A percentile compares a stretch with the other conserved stretches of the same genome.
These are phyloP conservation scores for Schizosaccharomyces octosporus DNA, from an alignment of 805 yeast genomes.

Conservation along the genomic window DNA sequence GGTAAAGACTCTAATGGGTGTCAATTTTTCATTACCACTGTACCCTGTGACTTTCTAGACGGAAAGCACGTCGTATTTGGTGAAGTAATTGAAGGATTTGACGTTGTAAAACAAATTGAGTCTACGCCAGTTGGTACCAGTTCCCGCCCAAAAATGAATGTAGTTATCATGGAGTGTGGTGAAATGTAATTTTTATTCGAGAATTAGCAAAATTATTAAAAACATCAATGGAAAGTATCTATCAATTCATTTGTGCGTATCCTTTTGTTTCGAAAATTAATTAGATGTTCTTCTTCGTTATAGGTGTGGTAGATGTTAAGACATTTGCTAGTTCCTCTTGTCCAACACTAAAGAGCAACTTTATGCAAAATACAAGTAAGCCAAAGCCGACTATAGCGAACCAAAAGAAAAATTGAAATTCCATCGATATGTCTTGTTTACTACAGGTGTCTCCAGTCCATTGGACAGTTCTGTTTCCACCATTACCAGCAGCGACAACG, in stretches of 20 bases:
- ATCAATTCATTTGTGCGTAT: too few species aligned
- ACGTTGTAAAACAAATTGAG: constrained; percentile 13
- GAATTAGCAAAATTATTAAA: neutral
- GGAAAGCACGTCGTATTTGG: constrained; percentile 29
- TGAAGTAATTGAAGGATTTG: constrained; percentile 21
- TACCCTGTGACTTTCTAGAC: constrained; percentile 18
- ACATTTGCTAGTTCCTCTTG: neutral
- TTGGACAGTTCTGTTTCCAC: neutral
- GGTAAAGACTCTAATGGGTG: constrained; percentile 40
- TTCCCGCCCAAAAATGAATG: constrained; percentile 14
- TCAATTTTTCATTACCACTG: constrained; percentile 27
- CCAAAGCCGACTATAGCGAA: neutral
- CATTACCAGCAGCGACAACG: neutral
- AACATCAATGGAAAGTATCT: too few species aligned
- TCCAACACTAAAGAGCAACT: neutral
- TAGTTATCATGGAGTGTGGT: constrained; percentile 16
- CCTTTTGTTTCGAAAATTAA: neutral
- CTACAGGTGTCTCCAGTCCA: constrained; percentile 1
- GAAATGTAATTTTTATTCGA: constrained; percentile 12
- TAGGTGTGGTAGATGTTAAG: neutral
- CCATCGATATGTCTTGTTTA: constrained; percentile 1
- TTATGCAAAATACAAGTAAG: neutral
- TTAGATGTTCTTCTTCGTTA: neutral
- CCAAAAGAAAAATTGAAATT: constrained; percentile 1
- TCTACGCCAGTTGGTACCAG: constrained; percentile 13